Conservation (phyloP, 805 yeast species). For the Clavispora santaluciae region DNA sequence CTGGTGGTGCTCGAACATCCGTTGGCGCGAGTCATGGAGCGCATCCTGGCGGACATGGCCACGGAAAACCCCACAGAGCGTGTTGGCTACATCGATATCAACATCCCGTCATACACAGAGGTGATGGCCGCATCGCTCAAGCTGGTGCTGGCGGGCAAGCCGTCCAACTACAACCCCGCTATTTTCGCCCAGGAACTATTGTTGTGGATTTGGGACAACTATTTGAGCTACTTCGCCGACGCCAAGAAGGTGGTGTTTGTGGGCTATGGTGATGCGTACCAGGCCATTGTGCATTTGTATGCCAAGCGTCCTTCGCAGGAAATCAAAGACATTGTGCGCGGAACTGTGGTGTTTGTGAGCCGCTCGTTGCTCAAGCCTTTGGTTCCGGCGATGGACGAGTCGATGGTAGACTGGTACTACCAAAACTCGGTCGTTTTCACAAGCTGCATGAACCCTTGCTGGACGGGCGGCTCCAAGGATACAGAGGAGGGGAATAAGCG, state of each 20-base stretch:
- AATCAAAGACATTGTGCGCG: conserved; percentile 57
- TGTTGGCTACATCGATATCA: conserved; percentile 80
- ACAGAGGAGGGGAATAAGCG: conserved; percentile 44
- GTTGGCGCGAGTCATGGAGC: conserved; percentile 51
- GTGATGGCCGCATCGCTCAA: conserved; percentile 3
- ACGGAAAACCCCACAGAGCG: conserved; percentile 16
- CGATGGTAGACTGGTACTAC: conserved; percentile 87
- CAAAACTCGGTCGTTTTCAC: conserved; percentile 81
- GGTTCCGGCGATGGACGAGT: conserved; percentile 85
- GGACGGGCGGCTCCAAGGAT: conserved; percentile 45
- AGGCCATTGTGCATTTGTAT: conserved; percentile 78
- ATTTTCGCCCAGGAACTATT: conserved; percentile 73
- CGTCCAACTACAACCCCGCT: conserved; percentile 48
- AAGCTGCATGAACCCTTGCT: conserved; percentile 67
- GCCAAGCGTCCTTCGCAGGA: conserved; percentile 68
- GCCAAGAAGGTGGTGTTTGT: conserved; percentile 69
- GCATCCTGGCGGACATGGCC: conserved; percentile 39
- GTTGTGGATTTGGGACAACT: conserved; percentile 86
- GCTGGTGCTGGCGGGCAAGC: conserved; percentile 5
- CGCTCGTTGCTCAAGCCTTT: conserved; percentile 68
- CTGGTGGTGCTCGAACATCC: conserved; percentile 77
- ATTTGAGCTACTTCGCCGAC: conserved; percentile 63
- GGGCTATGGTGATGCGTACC: conserved; percentile 87
- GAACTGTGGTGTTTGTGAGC: conserved; percentile 66
- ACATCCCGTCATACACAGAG: conserved; percentile 53